A percentile compares a stretch with the other conserved stretches of the same genome.
Conservation (phyloP, 345 rosid genomes). For the Syzygium oleosum region DNA sequence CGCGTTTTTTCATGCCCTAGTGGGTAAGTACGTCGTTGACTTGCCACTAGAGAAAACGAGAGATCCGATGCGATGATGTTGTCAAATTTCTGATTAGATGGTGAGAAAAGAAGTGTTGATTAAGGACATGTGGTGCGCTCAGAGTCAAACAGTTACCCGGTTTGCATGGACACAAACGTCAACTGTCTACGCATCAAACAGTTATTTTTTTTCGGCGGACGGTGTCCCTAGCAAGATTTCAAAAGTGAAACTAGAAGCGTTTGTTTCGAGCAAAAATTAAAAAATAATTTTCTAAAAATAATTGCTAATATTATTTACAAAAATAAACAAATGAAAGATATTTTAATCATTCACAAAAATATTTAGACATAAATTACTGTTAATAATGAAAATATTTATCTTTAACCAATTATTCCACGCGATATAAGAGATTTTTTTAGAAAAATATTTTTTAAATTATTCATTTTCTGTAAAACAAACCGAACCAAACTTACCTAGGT, state of each 20-base stretch:
- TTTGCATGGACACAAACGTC: neutral
- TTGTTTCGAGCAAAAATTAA: neutral
- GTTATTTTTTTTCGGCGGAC: neutral
- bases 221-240: neutral
- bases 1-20: no score
- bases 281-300: neutral
- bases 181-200: neutral
- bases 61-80: neutral
- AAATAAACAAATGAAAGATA: fast-evolving
- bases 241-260: fast-evolving
- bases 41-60: neutral
- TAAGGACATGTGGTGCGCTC: neutral
- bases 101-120: neutral
- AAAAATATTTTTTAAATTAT: no score
- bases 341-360: no score
- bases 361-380: no score
- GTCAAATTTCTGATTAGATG: neutral
- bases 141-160: neutral
- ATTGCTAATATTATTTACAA: no score
- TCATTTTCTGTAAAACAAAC: no score
- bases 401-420: no score
- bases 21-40: no score
- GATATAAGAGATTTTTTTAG: no score
- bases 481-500: neutral
- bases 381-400: no score